Percentiles rank a stretch among this genome's conserved stretches.
These are phyloP conservation scores for Erysimum pusillum DNA, from an alignment of 441 rosid species.

Conservation along the genomic window DNA sequence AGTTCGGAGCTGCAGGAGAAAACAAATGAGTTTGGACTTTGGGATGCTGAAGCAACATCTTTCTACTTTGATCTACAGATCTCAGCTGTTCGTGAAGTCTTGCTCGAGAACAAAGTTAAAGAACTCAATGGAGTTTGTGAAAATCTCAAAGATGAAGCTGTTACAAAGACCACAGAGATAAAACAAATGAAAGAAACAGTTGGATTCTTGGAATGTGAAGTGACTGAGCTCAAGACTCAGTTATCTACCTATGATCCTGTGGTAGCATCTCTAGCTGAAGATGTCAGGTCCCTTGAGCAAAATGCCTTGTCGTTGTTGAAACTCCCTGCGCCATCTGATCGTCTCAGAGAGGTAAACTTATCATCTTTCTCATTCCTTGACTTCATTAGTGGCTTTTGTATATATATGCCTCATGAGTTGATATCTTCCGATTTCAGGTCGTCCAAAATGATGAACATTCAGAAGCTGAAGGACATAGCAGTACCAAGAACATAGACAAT, in stretches of 20 bases:
- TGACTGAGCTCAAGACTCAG: conserved; percentile 61
- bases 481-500: conserved; percentile 31
- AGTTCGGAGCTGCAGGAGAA: conserved; percentile 73
- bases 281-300: conserved; percentile 62
- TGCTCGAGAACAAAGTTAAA: conserved; percentile 73
- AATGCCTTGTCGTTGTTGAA: conserved; percentile 54
- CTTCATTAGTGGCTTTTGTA: neutral
- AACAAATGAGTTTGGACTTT: conserved; percentile 73
- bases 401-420: conserved; percentile 24
- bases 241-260: conserved; percentile 67
- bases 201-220: conserved; percentile 64
- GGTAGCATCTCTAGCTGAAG: conserved; percentile 63
- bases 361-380: neutral
- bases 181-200: conserved; percentile 66
- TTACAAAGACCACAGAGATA: conserved; percentile 54
- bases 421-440: conserved; percentile 52
- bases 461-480: conserved; percentile 39
- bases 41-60: conserved; percentile 82
- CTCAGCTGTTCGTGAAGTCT: conserved; percentile 71
- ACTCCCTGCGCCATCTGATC: conserved; percentile 41
- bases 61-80: conserved; percentile 81
- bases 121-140: conserved; percentile 68
- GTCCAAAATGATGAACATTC: conserved; percentile 46
- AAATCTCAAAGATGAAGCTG: conserved; percentile 59
- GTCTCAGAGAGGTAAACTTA: conserved; percentile 53